These are phyloP conservation scores for Russula lepida DNA, from an alignment of 768 basidiomycete genomes.

Conservation along the genomic window DNA sequence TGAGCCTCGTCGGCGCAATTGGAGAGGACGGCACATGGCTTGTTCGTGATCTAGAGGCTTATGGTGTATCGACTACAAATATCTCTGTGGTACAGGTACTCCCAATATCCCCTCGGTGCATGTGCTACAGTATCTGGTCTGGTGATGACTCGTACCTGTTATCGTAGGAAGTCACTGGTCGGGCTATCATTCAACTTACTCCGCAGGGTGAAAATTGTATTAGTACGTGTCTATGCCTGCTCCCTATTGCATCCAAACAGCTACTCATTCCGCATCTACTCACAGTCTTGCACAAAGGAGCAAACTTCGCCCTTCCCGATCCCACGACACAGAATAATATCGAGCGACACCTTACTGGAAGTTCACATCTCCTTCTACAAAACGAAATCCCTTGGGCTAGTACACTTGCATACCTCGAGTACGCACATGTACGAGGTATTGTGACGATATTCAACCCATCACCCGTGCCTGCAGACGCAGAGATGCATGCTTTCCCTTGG, in stretches of 20 bases:
- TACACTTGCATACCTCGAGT: slow-evolving; percentile 32
- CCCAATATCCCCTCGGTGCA: not conserved
- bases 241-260: not conserved
- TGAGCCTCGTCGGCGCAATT: slow-evolving; percentile 43
- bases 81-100: slow-evolving; percentile 36
- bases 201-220: slow-evolving; percentile 55
- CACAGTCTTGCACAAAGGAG: slow-evolving; percentile 49
- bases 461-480: slow-evolving; percentile 37
- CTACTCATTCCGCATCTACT: not conserved
- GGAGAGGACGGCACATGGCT: slow-evolving; percentile 48
- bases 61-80: slow-evolving; percentile 35
- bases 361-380: slow-evolving; percentile 49
- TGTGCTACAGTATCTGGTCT: not conserved
- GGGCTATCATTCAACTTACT: slow-evolving; percentile 53
- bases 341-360: slow-evolving; percentile 26
- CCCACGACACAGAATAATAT: slow-evolving; percentile 21
- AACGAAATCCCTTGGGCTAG: slow-evolving; percentile 46
- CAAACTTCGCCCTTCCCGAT: slow-evolving; percentile 41
- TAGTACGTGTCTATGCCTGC: slow-evolving; percentile 30
- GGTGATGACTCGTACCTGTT: not conserved
- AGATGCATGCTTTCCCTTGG: slow-evolving; percentile 44
- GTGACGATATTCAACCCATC: slow-evolving; percentile 49
- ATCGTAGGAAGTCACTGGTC: slow-evolving; percentile 42
- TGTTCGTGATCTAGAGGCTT: slow-evolving; percentile 30
- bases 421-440: slow-evolving; percentile 12